phyloP scores from a whole-genome alignment of 164 flowering plant genomes.

The Pachysandra terminalis region DNA sequence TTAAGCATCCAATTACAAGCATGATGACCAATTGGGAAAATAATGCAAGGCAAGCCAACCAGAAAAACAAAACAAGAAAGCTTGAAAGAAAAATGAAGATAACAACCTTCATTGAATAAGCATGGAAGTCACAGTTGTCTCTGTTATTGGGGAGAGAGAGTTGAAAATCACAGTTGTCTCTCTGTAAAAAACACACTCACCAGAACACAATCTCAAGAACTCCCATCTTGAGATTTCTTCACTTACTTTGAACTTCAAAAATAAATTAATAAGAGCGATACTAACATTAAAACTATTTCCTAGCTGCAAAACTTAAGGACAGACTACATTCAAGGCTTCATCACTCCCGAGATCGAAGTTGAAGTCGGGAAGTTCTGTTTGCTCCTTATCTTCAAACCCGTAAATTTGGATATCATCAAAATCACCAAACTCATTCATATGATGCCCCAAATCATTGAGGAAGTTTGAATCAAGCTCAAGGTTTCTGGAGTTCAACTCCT shows the following conservation, averaged over 20 bases:
- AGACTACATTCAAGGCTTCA: constrained; percentile 48
- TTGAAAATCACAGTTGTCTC: constrained; percentile 38
- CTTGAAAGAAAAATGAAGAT: too few species aligned
- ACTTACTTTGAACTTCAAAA: background rate
- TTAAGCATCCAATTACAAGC: too few species aligned
- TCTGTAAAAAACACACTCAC: constrained; percentile 3
- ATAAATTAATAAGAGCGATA: too few species aligned
- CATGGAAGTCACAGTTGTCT: background rate
- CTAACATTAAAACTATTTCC: constrained; percentile 6
- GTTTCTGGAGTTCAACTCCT: constrained; percentile 32
- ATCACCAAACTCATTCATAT: constrained; percentile 29
- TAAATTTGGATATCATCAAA: constrained; percentile 38
- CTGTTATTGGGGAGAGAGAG: background rate
- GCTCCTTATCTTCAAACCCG: constrained; percentile 33
- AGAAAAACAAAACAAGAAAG: too few species aligned
- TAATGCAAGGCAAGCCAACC: too few species aligned
- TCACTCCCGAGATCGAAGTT: constrained; percentile 32
- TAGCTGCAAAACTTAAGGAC: constrained; percentile 68
- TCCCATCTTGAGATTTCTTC: constrained; percentile 15
- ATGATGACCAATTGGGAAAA: too few species aligned
- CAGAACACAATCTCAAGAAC: constrained; percentile 27
- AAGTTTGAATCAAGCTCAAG: constrained; percentile 36
- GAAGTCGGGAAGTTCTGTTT: constrained; percentile 41
- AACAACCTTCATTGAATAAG: too few species aligned
- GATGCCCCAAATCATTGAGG: constrained; percentile 28